Evolutionary conservation across 2,329 filamentous ascomycete species (phyloP), one percentile per base, ranked within the genome.

Genomic region (Pestalotiopsis fici): DNA sequence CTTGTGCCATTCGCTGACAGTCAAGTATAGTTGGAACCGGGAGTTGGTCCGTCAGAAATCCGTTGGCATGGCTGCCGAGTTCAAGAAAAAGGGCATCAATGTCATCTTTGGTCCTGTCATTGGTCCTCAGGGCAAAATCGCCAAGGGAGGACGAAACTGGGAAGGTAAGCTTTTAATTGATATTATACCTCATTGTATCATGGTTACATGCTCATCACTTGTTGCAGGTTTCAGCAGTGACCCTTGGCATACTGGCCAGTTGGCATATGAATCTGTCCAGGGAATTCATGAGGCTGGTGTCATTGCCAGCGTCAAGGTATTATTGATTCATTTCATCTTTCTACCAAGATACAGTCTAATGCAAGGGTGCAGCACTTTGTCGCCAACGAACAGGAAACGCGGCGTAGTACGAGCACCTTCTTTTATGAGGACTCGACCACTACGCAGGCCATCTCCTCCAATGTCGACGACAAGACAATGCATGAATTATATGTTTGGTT

Each of bases 1-100:
- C n/a, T n/a, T n/a, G n/a, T n/a, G n/a, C n/a, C n/a, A n/a, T n/a
- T n/a, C n/a, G n/a, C n/a, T n/a, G n/a, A n/a, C n/a, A n/a, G n/a
- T n/a, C n/a, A n/a, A n/a, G n/a, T n/a, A n/a, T n/a, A 91, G 90
- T 13, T 93, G 89, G 88, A 88, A 91, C 75, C 87, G n/a, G 69
- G 78, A 83, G n/a, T 83, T 91, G 55, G 87, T n/a, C 68, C 89
- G 88, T 74, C 81, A 82, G 47, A 86, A 90, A 64, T 90, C 89
- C 50, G 79, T 84, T 68, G 87, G 87, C 67, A 91, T 93, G 87
- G 91, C 89, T 18, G 79, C 83, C 65, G 91, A 93, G 74, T 87
- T 90, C 72, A 84, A 83, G 66, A 85, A 78, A 66, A 93, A 93
- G 78, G 91, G 91, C 68, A 84, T 91, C 27, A 90, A 93, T 74